phyloP scores from a whole-genome alignment of 208 protist genomes.

The Leptomonas seymouri region DNA sequence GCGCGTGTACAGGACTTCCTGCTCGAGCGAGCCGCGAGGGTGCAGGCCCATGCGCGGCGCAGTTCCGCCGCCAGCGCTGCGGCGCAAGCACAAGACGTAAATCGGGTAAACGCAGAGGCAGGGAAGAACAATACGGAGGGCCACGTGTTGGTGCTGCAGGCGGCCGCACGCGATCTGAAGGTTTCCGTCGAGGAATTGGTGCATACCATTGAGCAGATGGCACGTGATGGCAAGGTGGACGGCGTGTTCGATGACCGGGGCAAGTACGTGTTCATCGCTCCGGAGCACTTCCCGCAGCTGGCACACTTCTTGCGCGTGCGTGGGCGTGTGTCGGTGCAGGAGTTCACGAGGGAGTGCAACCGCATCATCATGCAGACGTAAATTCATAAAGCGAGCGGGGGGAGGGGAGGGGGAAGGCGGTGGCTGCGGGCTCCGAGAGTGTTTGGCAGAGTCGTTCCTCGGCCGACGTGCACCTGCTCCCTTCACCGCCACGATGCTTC shows the following conservation, averaged over 20 bases:
- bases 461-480: too few relatives aligned
- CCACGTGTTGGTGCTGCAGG: constrained; percentile 66
- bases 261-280: constrained; percentile 72
- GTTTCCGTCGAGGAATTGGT: constrained; percentile 68
- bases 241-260: constrained; percentile 86
- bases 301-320: constrained; percentile 63
- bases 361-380: constrained; percentile 48
- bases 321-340: constrained; percentile 66
- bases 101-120: not conserved
- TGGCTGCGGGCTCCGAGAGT: not conserved
- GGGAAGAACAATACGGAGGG: not conserved
- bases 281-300: constrained; percentile 53
- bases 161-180: constrained; percentile 48
- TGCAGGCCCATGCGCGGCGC: constrained; percentile 30
- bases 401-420: not conserved
- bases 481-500: too few relatives aligned
- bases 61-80: not conserved
- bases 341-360: constrained; percentile 79
- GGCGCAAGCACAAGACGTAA: not conserved
- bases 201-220: constrained; percentile 57
- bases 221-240: constrained; percentile 42
- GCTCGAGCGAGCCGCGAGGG: constrained; percentile 27
- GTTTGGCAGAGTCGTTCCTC: too few relatives aligned
- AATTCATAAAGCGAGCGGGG: not conserved
- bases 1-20: constrained; percentile 40